A percentile compares a stretch with the other conserved stretches of the same genome.
These are phyloP conservation scores for Ophiostoma populinum DNA, from an alignment of 2,329 filamentous ascomycete species.

Conservation along the genomic window DNA sequence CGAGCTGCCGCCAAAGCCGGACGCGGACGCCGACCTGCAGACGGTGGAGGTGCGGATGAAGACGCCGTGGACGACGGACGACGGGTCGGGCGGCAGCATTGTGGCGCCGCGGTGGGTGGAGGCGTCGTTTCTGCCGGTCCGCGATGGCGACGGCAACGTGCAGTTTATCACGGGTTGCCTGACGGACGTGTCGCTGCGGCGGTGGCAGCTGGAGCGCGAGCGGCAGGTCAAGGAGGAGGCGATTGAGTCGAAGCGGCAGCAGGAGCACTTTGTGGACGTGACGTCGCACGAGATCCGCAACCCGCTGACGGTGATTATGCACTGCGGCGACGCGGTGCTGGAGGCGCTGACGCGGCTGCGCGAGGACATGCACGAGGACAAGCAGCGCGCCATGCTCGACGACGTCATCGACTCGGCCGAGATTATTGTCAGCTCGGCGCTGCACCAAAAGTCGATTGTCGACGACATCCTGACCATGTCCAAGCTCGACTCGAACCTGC, in stretches of 20 bases:
- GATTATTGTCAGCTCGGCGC: slow-evolving; percentile 60
- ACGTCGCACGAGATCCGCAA: slow-evolving; percentile 58
- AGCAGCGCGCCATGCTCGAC: slow-evolving; percentile 27
- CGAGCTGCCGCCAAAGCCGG: neutral
- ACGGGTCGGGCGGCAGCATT: slow-evolving; percentile 25
- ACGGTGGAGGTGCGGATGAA: slow-evolving; percentile 32
- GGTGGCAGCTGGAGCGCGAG: slow-evolving; percentile 33
- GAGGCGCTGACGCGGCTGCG: slow-evolving; percentile 28
- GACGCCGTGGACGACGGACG: slow-evolving; percentile 27
- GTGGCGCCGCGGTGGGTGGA: slow-evolving; percentile 30
- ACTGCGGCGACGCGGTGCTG: slow-evolving; percentile 55
- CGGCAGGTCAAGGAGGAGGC: slow-evolving; percentile 35
- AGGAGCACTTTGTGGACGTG: slow-evolving; percentile 72
- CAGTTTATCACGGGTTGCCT: slow-evolving; percentile 31
- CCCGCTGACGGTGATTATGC: slow-evolving; percentile 54
- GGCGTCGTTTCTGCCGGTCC: slow-evolving; percentile 32
- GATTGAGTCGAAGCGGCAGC: slow-evolving; percentile 45
- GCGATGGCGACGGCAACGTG: slow-evolving; percentile 26
- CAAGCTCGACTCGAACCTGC: slow-evolving; percentile 58
- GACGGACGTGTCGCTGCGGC: slow-evolving; percentile 31
- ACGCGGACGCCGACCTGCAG: slow-evolving; percentile 23
- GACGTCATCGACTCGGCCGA: slow-evolving; percentile 57
- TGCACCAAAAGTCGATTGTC: slow-evolving; percentile 67
- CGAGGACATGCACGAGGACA: slow-evolving; percentile 14
- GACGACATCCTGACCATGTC: slow-evolving; percentile 58